Conservation (phyloP, 2,329 filamentous ascomycete genomes). For the Cladosporium austrohemisphaericum region DNA sequence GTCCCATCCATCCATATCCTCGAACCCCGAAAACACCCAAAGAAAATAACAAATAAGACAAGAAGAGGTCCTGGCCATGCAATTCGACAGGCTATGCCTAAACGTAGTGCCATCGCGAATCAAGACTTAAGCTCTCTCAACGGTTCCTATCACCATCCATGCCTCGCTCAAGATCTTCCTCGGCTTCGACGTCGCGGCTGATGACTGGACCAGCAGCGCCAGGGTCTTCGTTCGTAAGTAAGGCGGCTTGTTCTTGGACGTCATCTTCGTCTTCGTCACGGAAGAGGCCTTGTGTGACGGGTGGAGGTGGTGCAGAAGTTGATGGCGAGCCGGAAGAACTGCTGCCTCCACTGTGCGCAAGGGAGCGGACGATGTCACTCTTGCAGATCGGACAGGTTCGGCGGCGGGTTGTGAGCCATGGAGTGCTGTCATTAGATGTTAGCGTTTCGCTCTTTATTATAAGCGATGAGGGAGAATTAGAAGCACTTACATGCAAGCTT, state of each 20-base stretch:
- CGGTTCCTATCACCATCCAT: conserved; percentile 14
- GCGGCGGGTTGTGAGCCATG: conserved; percentile 91
- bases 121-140: not conserved
- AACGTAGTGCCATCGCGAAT: too few relatives aligned
- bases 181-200: conserved; percentile 32
- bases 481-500: conserved; percentile 74
- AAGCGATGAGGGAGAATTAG: conserved; percentile 61
- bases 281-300: conserved; percentile 14
- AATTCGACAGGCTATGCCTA: too few relatives aligned
- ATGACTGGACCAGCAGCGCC: conserved; percentile 28
- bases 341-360: conserved; percentile 25
- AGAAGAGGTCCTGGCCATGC: too few relatives aligned
- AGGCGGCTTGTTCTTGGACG: conserved; percentile 32
- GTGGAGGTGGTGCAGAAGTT: conserved; percentile 18
- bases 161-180: conserved; percentile 36
- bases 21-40: too few relatives aligned
- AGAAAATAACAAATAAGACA: too few relatives aligned
- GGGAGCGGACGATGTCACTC: conserved; percentile 75
- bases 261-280: conserved; percentile 28
- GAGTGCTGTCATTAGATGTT: conserved; percentile 59
- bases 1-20: too few relatives aligned
- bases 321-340: conserved; percentile 16
- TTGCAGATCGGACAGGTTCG: conserved; percentile 99
- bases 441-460: conserved; percentile 3
- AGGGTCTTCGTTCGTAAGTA: conserved; percentile 30